Evolutionary conservation across 2,329 filamentous ascomycete species (phyloP).

Genomic region (Aspergillus pseudoviridinutans): DNA sequence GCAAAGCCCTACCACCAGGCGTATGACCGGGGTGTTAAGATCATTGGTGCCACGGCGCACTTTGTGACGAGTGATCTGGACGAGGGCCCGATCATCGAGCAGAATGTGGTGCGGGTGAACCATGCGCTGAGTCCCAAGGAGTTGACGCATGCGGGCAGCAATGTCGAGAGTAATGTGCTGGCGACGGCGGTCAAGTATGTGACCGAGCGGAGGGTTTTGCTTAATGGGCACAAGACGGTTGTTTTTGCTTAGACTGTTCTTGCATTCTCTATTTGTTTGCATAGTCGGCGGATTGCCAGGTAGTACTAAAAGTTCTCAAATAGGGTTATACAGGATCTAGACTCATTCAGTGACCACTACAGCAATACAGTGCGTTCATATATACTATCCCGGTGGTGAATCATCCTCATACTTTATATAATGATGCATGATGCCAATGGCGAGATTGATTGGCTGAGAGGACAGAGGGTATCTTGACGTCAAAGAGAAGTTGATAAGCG

Average conservation of each 20-base stretch:
- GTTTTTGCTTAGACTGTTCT: conserved; percentile 56
- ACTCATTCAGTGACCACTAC: no score
- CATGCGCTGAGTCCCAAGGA: conserved; percentile 73
- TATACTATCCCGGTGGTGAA: no score
- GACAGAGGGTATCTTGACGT: background rate
- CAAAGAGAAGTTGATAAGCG: background rate
- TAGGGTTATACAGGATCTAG: no score
- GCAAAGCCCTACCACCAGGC: conserved; percentile 87
- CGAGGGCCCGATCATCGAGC: conserved; percentile 85
- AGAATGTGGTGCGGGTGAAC: conserved; percentile 72
- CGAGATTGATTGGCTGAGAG: background rate
- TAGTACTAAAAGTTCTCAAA: background rate
- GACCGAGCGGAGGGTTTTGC: conserved; percentile 70
- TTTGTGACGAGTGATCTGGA: conserved; percentile 82
- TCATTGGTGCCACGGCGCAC: conserved; percentile 80
- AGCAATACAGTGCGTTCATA: no score
- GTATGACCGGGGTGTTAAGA: conserved; percentile 81
- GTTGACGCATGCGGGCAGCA: conserved; percentile 74
- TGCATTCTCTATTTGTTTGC: background rate
- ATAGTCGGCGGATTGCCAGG: background rate
- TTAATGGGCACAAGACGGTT: conserved; percentile 76
- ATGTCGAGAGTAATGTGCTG: conserved; percentile 78
- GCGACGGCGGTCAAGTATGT: conserved; percentile 81
- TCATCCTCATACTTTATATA: no score
- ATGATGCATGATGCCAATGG: background rate